Base-by-base conservation (phyloP, 495 filamentous ascomycete genomes). In the Friedmanniomyces simplex region DNA sequence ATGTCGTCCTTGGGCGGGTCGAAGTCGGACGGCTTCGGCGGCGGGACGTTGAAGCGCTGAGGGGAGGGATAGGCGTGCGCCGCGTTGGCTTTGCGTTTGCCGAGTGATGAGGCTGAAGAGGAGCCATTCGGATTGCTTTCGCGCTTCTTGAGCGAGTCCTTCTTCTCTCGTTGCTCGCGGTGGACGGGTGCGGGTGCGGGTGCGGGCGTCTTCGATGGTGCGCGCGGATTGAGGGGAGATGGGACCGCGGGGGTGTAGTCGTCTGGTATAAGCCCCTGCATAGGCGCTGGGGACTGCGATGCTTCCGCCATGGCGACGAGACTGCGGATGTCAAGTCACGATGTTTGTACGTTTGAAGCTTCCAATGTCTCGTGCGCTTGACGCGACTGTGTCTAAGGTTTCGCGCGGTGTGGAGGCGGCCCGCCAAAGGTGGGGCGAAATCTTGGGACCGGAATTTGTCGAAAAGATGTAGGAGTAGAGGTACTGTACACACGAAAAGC, bases 121-220 rank as follows among this genome's bases (percentile, higher is more conserved):
- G 61, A 18, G 41, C 56, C 55, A 32, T 58, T 36, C 58, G 66
- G 64, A 20, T 66, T 69, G 22, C 69, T 65, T 54, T 74, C 72
- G 11, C 72, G 62, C 63, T 74, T 74, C 63, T 74, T 74, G 4
- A 73, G 56, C 26, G 72, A 67, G 48, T 74, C 72, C 25, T 67
- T 62, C 61, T 73, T 73, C 50, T 73, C 72, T 30, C 72, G 60
- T 58, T 71, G 71, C 57, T 74, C 72, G 49, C 72, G 57, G 12
- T 60, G 57, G 10, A 60, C 24, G 11, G 61, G 61, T 3, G 49
- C 32, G 1, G 59, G 18, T 13, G 54, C 32, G 22, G 61, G 61
- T 28, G 52, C 60, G 7, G 60, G 60, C 20, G 60, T 63, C 45
- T 60, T 55, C 10, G 66, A 57, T 3, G 66, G 32, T 24, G 52